Evolutionary conservation across 305 asterid species (phyloP).

Genomic region (Fraxinus greggii): DNA sequence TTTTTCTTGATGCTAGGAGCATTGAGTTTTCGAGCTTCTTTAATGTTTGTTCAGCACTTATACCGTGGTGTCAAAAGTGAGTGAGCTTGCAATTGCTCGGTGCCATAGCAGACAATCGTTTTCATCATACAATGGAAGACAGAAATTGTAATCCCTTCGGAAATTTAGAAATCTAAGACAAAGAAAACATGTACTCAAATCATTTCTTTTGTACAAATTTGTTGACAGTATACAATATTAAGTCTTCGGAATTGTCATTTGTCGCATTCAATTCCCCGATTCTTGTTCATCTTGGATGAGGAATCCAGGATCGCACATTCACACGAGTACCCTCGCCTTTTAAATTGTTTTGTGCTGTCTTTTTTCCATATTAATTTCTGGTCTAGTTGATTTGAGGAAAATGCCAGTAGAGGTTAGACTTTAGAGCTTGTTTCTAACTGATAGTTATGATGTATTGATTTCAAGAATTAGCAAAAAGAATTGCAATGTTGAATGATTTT

Average conservation of each 20-base stretch:
- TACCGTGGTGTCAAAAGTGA: constrained; percentile 70
- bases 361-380: background rate
- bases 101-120: background rate
- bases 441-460: background rate
- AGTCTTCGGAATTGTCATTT: background rate
- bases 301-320: background rate
- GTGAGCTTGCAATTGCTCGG: constrained; percentile 32
- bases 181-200: background rate
- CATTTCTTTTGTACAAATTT: background rate
- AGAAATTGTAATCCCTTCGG: background rate
- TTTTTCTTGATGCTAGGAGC: constrained; percentile 78
- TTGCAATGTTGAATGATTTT: background rate
- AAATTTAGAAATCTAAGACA: background rate
- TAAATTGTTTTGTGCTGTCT: background rate
- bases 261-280: background rate
- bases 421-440: background rate
- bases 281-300: background rate
- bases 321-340: background rate
- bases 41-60: constrained; percentile 57
- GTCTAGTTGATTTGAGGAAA: background rate
- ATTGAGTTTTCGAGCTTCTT: constrained; percentile 58
- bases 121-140: background rate
- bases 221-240: background rate
- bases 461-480: background rate
- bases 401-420: background rate